Percentiles rank a stretch among this genome's conserved stretches.
phyloP scores from a whole-genome alignment of 176 grass and related monocot genomes.

The Bromus sterilis region DNA sequence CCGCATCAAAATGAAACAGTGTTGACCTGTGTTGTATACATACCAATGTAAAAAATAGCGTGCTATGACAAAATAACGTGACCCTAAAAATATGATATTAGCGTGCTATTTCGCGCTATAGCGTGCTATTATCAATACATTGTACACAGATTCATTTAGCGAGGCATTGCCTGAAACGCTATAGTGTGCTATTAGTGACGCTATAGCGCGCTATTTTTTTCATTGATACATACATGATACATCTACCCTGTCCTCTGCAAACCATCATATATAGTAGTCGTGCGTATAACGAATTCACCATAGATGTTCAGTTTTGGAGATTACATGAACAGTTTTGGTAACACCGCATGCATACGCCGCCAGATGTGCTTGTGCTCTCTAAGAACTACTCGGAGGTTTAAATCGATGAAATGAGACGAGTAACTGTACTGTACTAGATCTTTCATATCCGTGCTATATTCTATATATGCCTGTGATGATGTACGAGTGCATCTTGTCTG shows the following conservation, averaged over 20 bases:
- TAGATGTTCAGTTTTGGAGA: background rate
- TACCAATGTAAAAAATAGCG: too few species aligned
- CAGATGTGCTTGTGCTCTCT: background rate
- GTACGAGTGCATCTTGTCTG: background rate
- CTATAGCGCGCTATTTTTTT: too few species aligned
- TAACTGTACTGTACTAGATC: background rate
- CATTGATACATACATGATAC: background rate
- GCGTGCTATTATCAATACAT: too few species aligned
- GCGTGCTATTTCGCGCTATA: too few species aligned
- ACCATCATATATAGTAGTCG: background rate
- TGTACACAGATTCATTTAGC: too few species aligned
- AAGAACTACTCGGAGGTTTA: background rate
- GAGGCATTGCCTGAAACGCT: too few species aligned
- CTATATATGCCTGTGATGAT: background rate
- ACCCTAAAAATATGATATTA: too few species aligned
- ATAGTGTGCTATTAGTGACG: too few species aligned
- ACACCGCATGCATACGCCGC: background rate
- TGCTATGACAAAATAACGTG: too few species aligned
- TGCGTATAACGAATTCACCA: background rate
- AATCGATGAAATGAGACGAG: background rate
- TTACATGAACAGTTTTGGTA: conserved; percentile 1
- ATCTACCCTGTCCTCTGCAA: background rate
- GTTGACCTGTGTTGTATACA: too few species aligned
- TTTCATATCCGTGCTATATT: background rate
- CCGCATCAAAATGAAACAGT: background rate